phyloP scores from a whole-genome alignment of 176 grass and related monocot species.

The Bonia amplexicaulis region DNA sequence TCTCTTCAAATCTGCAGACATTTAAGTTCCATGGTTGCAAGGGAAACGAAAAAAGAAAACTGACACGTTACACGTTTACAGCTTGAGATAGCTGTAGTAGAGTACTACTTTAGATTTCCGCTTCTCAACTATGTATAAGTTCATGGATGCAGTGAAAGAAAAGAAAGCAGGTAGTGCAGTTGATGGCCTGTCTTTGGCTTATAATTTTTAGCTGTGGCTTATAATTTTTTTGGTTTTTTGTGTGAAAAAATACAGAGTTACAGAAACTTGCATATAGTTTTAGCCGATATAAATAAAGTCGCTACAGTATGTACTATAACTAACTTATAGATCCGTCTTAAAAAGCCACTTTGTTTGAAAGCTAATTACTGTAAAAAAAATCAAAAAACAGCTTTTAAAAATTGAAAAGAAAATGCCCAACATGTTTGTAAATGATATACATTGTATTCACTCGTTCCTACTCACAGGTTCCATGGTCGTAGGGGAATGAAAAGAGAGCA shows the following conservation, averaged over 20 bases:
- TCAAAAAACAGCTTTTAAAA: too few species aligned
- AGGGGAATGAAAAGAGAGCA: conserved; percentile 33
- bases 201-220: too few species aligned
- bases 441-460: neutral
- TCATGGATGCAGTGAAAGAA: conserved; percentile 2
- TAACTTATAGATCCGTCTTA: too few species aligned
- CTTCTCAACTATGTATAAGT: neutral
- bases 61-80: neutral
- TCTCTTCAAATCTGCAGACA: conserved; percentile 28
- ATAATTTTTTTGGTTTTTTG: too few species aligned
- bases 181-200: too few species aligned
- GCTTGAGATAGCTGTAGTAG: neutral
- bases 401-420: neutral
- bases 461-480: conserved; percentile 23
- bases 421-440: neutral
- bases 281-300: too few species aligned
- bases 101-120: neutral
- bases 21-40: neutral
- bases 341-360: too few species aligned
- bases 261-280: too few species aligned
- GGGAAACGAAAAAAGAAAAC: neutral
- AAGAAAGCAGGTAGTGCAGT: neutral
- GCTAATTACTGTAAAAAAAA: too few species aligned
- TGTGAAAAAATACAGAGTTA: too few species aligned
- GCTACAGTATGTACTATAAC: too few species aligned